Evolutionary conservation across 2,329 filamentous ascomycete species (phyloP).

Genomic region (Orbilia oligospora): DNA sequence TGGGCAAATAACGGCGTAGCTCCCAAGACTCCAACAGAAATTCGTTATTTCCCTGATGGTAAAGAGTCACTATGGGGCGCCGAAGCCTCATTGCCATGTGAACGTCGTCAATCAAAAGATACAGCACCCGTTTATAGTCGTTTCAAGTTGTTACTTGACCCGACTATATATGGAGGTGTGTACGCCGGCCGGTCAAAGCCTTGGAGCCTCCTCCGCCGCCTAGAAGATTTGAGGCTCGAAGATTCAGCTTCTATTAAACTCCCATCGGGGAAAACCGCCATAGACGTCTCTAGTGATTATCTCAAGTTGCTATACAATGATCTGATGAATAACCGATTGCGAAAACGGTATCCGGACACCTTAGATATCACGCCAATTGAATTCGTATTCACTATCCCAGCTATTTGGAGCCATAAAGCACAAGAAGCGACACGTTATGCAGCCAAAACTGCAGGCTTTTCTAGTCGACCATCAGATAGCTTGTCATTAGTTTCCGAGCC

Average conservation of each 20-base stretch:
- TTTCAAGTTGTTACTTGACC: constrained; percentile 60
- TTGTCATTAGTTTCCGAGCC: constrained; percentile 36
- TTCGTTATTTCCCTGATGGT: constrained; percentile 31
- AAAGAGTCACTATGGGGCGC: constrained; percentile 13
- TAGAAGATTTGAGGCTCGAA: background rate
- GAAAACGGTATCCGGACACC: constrained; percentile 26
- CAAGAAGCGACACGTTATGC: constrained; percentile 36
- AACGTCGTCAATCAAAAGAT: background rate
- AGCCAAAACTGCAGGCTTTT: constrained; percentile 28
- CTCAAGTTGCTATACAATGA: constrained; percentile 51
- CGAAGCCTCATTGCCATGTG: constrained; percentile 24
- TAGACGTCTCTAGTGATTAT: constrained; percentile 53
- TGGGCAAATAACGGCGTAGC: constrained; percentile 47
- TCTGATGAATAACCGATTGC: constrained; percentile 28
- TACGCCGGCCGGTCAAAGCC: background rate
- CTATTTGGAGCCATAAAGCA: constrained; percentile 37
- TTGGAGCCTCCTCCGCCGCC: background rate
- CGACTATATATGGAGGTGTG: constrained; percentile 26
- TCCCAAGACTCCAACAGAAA: constrained; percentile 58
- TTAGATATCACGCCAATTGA: constrained; percentile 56
- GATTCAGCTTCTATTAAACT: constrained; percentile 32
- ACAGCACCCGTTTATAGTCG: constrained; percentile 28
- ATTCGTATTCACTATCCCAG: constrained; percentile 58
- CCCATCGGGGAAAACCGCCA: constrained; percentile 34
- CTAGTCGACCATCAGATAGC: constrained; percentile 11